phyloP scores from a whole-genome alignment of 805 yeast species.

The Yarrowia sp. region DNA sequence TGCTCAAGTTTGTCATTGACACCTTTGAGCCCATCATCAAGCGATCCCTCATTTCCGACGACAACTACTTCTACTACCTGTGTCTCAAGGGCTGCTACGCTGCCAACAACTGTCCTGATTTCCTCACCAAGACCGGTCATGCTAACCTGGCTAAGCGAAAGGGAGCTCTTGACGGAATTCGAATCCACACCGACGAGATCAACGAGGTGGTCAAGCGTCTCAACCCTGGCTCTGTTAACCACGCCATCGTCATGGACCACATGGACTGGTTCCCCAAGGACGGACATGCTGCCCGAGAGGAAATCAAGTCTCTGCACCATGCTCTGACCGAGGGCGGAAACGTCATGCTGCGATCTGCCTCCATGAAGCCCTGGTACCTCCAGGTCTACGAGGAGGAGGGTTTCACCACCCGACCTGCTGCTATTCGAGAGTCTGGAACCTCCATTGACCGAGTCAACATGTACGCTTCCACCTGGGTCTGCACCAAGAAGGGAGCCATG shows the following conservation, averaged over 20 bases:
- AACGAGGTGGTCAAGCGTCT: slow-evolving; percentile 71
- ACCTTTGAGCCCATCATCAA: slow-evolving; percentile 73
- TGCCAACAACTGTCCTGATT: slow-evolving; percentile 68
- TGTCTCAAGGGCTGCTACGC: slow-evolving; percentile 60
- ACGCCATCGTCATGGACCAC: slow-evolving; percentile 84
- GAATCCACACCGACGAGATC: slow-evolving; percentile 75
- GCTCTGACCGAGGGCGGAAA: slow-evolving; percentile 68
- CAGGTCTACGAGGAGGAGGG: slow-evolving; percentile 63
- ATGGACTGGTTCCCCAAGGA: slow-evolving; percentile 85
- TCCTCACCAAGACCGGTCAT: slow-evolving; percentile 59
- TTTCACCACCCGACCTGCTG: slow-evolving; percentile 66
- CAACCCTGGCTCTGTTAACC: slow-evolving; percentile 58
- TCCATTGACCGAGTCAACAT: slow-evolving; percentile 78
- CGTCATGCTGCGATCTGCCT: slow-evolving; percentile 72
- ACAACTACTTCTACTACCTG: slow-evolving; percentile 76
- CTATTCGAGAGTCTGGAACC: slow-evolving; percentile 57
- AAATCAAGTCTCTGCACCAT: slow-evolving; percentile 58
- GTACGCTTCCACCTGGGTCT: slow-evolving; percentile 88
- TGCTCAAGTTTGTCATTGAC: slow-evolving; percentile 66
- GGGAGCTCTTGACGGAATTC: slow-evolving; percentile 62
- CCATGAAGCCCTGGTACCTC: slow-evolving; percentile 75
- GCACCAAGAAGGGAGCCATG: slow-evolving; percentile 48
- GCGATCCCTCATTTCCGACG: slow-evolving; percentile 59
- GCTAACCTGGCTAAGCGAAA: slow-evolving; percentile 45
- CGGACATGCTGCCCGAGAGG: slow-evolving; percentile 53